Evolutionary conservation across 192 early-diverging fungal genomes (phyloP).

Genomic region (Gaertneriomyces semiglobifer): DNA sequence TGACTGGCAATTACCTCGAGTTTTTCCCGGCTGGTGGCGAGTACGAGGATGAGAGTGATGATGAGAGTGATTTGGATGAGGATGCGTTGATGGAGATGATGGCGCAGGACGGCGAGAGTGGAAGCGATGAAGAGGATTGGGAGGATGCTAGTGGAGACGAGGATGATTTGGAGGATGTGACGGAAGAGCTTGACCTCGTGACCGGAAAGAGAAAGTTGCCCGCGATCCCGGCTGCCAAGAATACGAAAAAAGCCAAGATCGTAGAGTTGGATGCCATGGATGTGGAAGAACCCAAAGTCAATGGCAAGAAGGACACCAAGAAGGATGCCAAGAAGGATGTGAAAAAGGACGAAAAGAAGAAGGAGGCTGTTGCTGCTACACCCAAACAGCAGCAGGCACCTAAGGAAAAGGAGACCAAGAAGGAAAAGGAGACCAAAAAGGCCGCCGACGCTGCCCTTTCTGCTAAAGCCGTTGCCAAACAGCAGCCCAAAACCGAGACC

Average conservation of each 20-base stretch:
- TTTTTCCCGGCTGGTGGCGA: conserved; percentile 16
- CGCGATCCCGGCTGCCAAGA: conserved; percentile 6
- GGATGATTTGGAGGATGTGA: conserved; percentile 41
- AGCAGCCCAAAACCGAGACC: conserved; percentile 28
- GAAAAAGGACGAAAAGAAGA: conserved; percentile 44
- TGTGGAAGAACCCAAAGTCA: background rate
- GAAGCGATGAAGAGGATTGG: conserved; percentile 37
- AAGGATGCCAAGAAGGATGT: conserved; percentile 35
- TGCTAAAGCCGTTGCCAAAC: conserved; percentile 39
- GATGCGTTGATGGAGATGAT: conserved; percentile 25
- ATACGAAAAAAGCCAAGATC: conserved; percentile 45
- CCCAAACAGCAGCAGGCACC: conserved; percentile 10
- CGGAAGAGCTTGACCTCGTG: conserved; percentile 42
- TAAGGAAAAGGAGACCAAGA: conserved; percentile 44
- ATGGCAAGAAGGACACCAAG: conserved; percentile 31
- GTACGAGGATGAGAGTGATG: conserved; percentile 44
- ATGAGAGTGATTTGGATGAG: conserved; percentile 43
- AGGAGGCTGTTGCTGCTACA: conserved; percentile 38
- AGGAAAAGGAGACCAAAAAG: conserved; percentile 28
- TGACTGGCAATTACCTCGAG: conserved; percentile 71
- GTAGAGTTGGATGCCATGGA: conserved; percentile 28
- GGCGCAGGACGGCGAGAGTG: conserved; percentile 35
- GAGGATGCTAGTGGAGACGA: conserved; percentile 46
- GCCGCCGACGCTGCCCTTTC: conserved; percentile 19
- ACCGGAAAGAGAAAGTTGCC: conserved; percentile 28